phyloP scores from a whole-genome alignment of 2,329 filamentous ascomycete genomes.

The Clarireedia monteithiana region DNA sequence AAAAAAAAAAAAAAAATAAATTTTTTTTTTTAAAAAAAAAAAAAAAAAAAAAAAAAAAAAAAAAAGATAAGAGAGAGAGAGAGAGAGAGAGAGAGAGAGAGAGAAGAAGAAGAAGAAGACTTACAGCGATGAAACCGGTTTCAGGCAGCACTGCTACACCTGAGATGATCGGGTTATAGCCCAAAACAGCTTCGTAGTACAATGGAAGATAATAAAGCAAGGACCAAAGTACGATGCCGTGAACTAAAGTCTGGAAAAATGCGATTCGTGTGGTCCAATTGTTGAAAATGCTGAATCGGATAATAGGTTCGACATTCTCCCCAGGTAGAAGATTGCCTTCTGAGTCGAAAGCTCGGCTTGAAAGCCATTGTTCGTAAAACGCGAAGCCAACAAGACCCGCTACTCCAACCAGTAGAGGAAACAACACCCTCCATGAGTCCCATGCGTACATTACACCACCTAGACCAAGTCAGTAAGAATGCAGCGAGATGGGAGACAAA shows the following conservation, averaged over 20 bases:
- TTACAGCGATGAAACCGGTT: slow-evolving; percentile 53
- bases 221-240: slow-evolving; percentile 49
- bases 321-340: slow-evolving; percentile 20
- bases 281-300: slow-evolving; percentile 37
- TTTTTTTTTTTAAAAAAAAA: too few species aligned
- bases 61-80: too few species aligned
- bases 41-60: too few species aligned
- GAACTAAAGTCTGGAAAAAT: slow-evolving; percentile 46
- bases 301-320: slow-evolving; percentile 27
- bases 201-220: slow-evolving; percentile 48
- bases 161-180: slow-evolving; percentile 43
- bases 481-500: neutral
- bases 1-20: too few species aligned
- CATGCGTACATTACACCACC: slow-evolving; percentile 57
- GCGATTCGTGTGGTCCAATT: slow-evolving; percentile 41
- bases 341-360: slow-evolving; percentile 18
- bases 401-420: slow-evolving; percentile 50
- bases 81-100: slow-evolving; percentile 38
- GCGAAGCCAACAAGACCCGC: slow-evolving; percentile 43
- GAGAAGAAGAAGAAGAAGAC: slow-evolving; percentile 40
- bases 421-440: slow-evolving; percentile 52
- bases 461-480: neutral
- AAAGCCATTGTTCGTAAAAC: slow-evolving; percentile 40
- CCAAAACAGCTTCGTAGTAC: slow-evolving; percentile 44
- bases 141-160: slow-evolving; percentile 52